Conservation (phyloP, 2,329 filamentous ascomycete genomes). For the Calonectria pseudoturangicola region DNA sequence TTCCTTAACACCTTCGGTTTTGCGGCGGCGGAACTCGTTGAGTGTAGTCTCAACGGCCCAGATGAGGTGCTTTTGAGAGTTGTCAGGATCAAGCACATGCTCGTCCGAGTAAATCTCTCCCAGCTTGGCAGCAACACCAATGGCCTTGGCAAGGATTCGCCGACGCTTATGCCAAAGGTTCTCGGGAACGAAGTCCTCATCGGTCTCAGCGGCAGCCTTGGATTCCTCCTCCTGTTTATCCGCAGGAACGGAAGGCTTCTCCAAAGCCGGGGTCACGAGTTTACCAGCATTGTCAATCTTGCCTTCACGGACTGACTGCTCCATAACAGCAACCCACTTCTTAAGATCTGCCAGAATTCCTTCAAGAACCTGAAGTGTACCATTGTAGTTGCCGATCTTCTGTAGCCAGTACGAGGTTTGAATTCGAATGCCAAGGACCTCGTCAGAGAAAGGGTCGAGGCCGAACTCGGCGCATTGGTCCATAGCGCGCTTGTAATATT, state of each 20-base stretch:
- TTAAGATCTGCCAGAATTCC: conserved; percentile 82
- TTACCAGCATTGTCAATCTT: conserved; percentile 64
- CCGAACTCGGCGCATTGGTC: conserved; percentile 81
- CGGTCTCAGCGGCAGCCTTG: conserved; percentile 48
- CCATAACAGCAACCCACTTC: conserved; percentile 75
- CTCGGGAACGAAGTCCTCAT: conserved; percentile 60
- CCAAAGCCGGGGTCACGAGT: conserved; percentile 49
- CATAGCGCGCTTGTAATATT: conserved; percentile 89
- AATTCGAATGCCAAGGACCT: conserved; percentile 92
- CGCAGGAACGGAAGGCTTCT: conserved; percentile 38
- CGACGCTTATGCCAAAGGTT: conserved; percentile 76
- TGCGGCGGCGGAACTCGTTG: conserved; percentile 82
- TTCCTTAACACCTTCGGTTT: conserved; percentile 79
- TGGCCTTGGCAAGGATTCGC: conserved; percentile 81
- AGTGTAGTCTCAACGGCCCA: conserved; percentile 89
- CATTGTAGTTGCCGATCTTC: conserved; percentile 80
- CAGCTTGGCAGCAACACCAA: conserved; percentile 88
- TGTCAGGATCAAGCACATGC: conserved; percentile 83
- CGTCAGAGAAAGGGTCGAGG: conserved; percentile 92
- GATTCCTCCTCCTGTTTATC: conserved; percentile 30
- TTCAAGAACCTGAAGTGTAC: conserved; percentile 86
- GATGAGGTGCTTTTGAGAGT: conserved; percentile 82
- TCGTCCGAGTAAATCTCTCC: conserved; percentile 87
- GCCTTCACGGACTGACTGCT: conserved; percentile 69
- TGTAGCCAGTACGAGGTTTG: conserved; percentile 88